Base-by-base conservation (phyloP, 495 filamentous ascomycete genomes). In the Pyrenula aspistea region DNA sequence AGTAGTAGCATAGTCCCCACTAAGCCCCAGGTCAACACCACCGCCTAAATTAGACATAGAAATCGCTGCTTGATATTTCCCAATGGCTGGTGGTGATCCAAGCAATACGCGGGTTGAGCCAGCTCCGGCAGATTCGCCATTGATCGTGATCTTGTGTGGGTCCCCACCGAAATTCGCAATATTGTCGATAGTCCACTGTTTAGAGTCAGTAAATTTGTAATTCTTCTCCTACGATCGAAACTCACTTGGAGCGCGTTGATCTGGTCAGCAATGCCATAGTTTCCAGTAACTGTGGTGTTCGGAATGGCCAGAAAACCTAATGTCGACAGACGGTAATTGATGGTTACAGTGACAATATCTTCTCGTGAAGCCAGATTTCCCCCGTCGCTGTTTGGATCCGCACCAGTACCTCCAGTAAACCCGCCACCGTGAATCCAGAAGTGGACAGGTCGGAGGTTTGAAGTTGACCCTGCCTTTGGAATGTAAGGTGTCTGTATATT, bases 121-220 rank as follows among this genome's bases (percentile, higher is more conserved):
- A 22, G 68, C 68, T 12, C 68, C 69, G 11, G 82, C 76, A 25
- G 70, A 75, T 59, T 83, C 72, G 22, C 81, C 83, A 60, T 76
- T 78, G 25, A 83, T 71, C 2, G 71, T 74, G 23, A 84, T 77
- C 59, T 76, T 77, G 42, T 71, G 66, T 1, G 83, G 50, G 55
- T 78, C 73, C 12, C 76, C 76, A 21, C 76, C 73, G 53, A 78
- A 77, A 23, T 64, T 61, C 2, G 58, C 24, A 12, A 71, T 71
- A 52, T 71, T 60, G 10, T 57, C 58, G 12, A 56, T 67, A 21
- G 69, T 63, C 68, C 68, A 71, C n/a, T 67, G 15, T 4, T 8
- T 42, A 15, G 8, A 8, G 31, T 42, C 15, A 42, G 31, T 42
- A 42, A 4, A 42, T 4, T 8, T 8, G 15, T 8, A 42, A 15